Base-by-base conservation (phyloP, 78 protist genomes). In the Dictyostelium intermedium region DNA sequence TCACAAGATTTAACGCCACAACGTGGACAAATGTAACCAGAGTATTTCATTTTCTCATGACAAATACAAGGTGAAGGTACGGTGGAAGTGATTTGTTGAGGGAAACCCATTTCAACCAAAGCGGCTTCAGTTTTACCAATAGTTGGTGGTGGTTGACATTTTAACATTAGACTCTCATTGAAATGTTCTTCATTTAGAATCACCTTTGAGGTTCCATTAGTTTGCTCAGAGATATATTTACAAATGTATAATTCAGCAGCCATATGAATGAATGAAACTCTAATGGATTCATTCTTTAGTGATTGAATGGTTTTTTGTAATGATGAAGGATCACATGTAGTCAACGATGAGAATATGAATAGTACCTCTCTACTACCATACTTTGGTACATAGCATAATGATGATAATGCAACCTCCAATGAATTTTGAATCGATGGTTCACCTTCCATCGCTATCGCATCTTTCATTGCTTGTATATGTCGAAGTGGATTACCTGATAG, bases 361-460 rank as follows among this genome's bases (percentile, higher is more conserved):
- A 97, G 13, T 20, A 92, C 32, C 45, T 97, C 98, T 47, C 97
- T 92, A 43, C 82, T 50, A 6, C 97, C 96, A 47, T 97, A 91
- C 39, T 73, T 53, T 35, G 98, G 98, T 30, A 95, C 82, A 37
- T 70, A 80, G 18, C 83, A 30, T 39, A 97, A 84, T 1, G 95
- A 32, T 37, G 83, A 39, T 0, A 91, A 34, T 6, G 98, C 96
- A 63, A 97, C 83, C 9, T 92, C 96, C 27, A 97, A 66, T 25
- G 96, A 32, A 43, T 97, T 97, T 91, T 97, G 98, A 69, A 96
- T 83, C 1, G 98, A 97, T 5, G 97, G 93, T 23, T 91, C 97
- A 32, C 98, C 98, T 41, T 82, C 97, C 34, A 82, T 53, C 45
- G 73, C 82, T 34, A 91, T 10, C 2, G 86, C 18, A 53, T 81